Evolutionary conservation across 768 basidiomycete genomes (phyloP).

Genomic region (Butyriboletus loyo): DNA sequence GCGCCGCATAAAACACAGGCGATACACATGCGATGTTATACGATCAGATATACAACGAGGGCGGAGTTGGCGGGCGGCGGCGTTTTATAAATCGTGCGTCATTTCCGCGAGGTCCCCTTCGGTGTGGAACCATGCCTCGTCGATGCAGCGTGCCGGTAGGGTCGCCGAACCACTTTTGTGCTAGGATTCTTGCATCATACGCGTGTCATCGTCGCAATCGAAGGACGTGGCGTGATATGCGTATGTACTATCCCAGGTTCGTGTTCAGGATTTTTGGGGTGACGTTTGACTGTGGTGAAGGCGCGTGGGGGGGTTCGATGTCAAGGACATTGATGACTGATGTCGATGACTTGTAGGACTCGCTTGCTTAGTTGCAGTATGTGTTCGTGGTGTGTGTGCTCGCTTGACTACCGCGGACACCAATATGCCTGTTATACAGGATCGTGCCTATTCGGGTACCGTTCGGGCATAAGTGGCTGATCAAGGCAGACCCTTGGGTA

Average conservation of each 20-base stretch:
- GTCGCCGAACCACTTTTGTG: constrained; percentile 8
- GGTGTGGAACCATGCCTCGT: constrained; percentile 19
- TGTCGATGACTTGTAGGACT: too few species aligned
- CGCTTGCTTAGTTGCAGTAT: background rate
- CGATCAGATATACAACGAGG: background rate
- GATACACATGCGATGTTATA: background rate
- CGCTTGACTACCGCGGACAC: constrained; percentile 1
- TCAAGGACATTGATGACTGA: background rate
- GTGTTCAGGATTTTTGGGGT: constrained; percentile 6
- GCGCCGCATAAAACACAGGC: background rate
- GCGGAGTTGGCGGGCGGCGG: background rate
- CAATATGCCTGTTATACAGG: too few species aligned
- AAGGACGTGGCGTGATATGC: background rate
- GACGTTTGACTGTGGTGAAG: background rate
- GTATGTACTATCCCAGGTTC: too few species aligned
- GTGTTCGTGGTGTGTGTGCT: background rate
- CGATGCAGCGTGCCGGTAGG: constrained; percentile 24
- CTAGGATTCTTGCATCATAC: background rate
- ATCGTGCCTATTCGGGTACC: background rate
- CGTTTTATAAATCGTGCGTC: background rate
- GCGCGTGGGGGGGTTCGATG: background rate
- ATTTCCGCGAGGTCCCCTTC: constrained; percentile 5
- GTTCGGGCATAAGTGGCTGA: background rate
- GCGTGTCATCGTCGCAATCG: background rate
- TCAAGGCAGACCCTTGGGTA: background rate